phyloP scores from a whole-genome alignment of 2,329 filamentous ascomycete genomes.

The Pestalotiopsis sp. region DNA sequence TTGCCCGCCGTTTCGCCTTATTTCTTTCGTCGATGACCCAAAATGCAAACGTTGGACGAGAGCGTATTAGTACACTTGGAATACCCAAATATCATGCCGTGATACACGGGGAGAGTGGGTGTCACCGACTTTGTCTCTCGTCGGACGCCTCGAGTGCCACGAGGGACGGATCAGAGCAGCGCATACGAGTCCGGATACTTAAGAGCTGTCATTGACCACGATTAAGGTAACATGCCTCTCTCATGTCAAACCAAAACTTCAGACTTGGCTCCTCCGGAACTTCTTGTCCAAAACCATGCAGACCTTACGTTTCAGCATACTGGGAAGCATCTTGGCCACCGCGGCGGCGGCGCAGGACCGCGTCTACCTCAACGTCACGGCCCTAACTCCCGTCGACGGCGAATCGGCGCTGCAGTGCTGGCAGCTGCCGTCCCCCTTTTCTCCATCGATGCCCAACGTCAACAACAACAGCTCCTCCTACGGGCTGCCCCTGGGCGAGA shows the following conservation, averaged over 20 bases:
- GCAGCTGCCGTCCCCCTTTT: conserved; percentile 2
- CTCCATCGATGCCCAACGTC: no score
- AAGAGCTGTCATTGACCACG: no score
- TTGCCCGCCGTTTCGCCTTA: no score
- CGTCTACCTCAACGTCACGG: conserved; percentile 10
- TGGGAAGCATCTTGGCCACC: background rate
- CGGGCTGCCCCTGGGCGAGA: background rate
- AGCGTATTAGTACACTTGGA: no score
- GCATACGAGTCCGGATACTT: background rate
- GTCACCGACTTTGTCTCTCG: background rate
- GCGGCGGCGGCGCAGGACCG: background rate
- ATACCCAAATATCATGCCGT: no score
- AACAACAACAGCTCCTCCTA: background rate
- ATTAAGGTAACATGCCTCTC: no score
- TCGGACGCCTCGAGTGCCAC: background rate
- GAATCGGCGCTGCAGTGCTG: conserved; percentile 12
- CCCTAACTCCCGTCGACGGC: conserved; percentile 1
- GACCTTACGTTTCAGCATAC: background rate
- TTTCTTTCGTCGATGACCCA: no score
- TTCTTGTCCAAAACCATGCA: background rate
- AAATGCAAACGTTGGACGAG: no score
- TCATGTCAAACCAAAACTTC: no score
- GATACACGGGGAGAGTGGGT: no score
- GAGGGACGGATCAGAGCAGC: background rate
- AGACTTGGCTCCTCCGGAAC: no score